phyloP scores from a whole-genome alignment of 2,329 filamentous ascomycete genomes.

The Penicillium janthinellum region DNA sequence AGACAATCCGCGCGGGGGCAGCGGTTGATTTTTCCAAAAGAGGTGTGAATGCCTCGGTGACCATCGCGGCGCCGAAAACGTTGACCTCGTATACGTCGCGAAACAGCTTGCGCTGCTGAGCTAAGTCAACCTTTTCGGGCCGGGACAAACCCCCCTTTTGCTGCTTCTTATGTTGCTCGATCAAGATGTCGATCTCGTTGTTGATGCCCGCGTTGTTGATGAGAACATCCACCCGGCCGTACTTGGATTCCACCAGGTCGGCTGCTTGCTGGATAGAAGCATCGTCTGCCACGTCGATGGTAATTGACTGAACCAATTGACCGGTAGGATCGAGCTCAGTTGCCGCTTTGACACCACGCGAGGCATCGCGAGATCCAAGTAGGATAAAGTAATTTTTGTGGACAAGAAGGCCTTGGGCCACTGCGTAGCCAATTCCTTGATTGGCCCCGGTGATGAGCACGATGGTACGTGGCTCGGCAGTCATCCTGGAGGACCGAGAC shows the following conservation, averaged over 20 bases:
- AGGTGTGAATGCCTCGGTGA: conserved; percentile 31
- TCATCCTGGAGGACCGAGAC: not conserved
- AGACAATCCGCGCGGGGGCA: conserved; percentile 27
- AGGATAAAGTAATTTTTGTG: conserved; percentile 13
- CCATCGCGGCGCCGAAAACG: conserved; percentile 30
- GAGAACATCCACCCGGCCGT: conserved; percentile 43
- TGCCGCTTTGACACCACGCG: conserved; percentile 23
- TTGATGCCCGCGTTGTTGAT: conserved; percentile 32
- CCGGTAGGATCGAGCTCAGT: conserved; percentile 13
- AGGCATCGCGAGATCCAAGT: conserved; percentile 18
- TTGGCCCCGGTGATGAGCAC: not conserved
- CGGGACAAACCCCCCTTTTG: not conserved
- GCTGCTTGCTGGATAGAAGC: conserved; percentile 56
- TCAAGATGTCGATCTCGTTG: conserved; percentile 11
- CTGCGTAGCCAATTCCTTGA: conserved; percentile 17
- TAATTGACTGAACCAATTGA: conserved; percentile 16
- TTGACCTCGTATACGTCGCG: conserved; percentile 30
- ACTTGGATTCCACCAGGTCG: conserved; percentile 58
- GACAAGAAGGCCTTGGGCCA: conserved; percentile 11
- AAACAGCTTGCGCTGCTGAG: conserved; percentile 15
- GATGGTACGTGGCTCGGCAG: not conserved
- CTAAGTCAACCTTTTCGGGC: not conserved
- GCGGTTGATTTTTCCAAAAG: conserved; percentile 28
- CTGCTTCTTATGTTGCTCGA: conserved; percentile 4
- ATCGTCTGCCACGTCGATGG: conserved; percentile 54